phyloP scores from a whole-genome alignment of 2,329 filamentous ascomycete genomes.

The Coleophoma eucalyptorum region DNA sequence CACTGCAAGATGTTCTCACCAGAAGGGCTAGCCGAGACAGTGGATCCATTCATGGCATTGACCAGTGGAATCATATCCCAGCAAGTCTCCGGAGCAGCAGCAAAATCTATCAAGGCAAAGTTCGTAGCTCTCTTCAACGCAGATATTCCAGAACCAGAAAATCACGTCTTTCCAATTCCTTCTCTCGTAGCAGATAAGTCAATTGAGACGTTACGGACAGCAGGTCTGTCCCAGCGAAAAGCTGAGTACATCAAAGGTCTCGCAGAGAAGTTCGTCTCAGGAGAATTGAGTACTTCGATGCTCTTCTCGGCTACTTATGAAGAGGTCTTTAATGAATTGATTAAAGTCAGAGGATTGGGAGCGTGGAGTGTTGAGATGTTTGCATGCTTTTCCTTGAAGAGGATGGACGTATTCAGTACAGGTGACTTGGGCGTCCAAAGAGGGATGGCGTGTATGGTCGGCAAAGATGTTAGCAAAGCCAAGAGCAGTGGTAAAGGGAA shows the following conservation, averaged over 20 bases:
- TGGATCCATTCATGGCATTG: constrained; percentile 85
- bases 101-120: constrained; percentile 81
- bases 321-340: constrained; percentile 76
- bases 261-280: constrained; percentile 72
- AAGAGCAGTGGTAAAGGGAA: constrained; percentile 79
- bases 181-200: constrained; percentile 62
- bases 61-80: constrained; percentile 90
- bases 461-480: constrained; percentile 77
- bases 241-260: constrained; percentile 91
- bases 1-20: constrained; percentile 77
- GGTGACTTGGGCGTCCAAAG: constrained; percentile 92
- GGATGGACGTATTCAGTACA: constrained; percentile 88
- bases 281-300: constrained; percentile 72
- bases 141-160: constrained; percentile 27
- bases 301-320: constrained; percentile 79
- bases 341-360: constrained; percentile 82
- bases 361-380: constrained; percentile 98
- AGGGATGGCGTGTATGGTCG: constrained; percentile 86
- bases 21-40: constrained; percentile 74
- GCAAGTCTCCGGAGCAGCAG: constrained; percentile 83
- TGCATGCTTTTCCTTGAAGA: constrained; percentile 89
- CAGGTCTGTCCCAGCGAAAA: constrained; percentile 89
- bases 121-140: constrained; percentile 70
- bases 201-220: constrained; percentile 69
- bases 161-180: constrained; percentile 66